Base-by-base conservation (phyloP, 345 rosid species). In the Microthlaspi erraticum region DNA sequence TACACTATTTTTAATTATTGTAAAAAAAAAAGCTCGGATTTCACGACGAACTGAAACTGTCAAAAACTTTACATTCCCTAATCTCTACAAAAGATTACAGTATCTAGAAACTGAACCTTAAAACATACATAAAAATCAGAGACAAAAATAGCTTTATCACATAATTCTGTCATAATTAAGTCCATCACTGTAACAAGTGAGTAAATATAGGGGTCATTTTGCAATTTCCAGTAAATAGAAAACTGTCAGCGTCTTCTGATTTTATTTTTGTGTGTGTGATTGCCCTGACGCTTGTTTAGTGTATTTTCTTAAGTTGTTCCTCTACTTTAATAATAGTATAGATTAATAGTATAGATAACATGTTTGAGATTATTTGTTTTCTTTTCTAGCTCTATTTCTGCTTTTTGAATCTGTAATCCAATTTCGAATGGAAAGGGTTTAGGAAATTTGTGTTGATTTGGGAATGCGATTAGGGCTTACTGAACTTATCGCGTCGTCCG, bases 181-280 rank as follows among this genome's bases (percentile, higher is more conserved):
- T 32, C 14, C 10, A 9, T 0, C 0, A 26, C 6, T 20, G 60
- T 53, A 54, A 67, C 42, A 53, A 42, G 11, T 16, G 62, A 41
- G 33, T 10, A 31, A 41, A 53, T 2, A 5, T 3, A 34, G 18
- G 77, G 77, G 64, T 26, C 36, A 44, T 5, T 10, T 11, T 16
- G 70, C 29, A 44, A 63, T 42, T 58, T 5, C n/a, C 0, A 0
- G 1, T 2, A 6, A 37, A 6, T 0, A 1, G 9, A 11, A 26
- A 60, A 60, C 59, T 51, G 66, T 51, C 55, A 62, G 43, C 55
- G 37, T n/a, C n/a, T n/a, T 71, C 55, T 52, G 68, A 61, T 42
- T 67, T n/a, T 58, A 37, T 7, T 45, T 38, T 23, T 23, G 8
- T 32, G 34, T n/a, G 2, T 67, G 33, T 53, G 71, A 58, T 49